Evolutionary conservation across 2,329 filamentous ascomycete genomes (phyloP).

Genomic region (Calonectria pseudoturangicola): DNA sequence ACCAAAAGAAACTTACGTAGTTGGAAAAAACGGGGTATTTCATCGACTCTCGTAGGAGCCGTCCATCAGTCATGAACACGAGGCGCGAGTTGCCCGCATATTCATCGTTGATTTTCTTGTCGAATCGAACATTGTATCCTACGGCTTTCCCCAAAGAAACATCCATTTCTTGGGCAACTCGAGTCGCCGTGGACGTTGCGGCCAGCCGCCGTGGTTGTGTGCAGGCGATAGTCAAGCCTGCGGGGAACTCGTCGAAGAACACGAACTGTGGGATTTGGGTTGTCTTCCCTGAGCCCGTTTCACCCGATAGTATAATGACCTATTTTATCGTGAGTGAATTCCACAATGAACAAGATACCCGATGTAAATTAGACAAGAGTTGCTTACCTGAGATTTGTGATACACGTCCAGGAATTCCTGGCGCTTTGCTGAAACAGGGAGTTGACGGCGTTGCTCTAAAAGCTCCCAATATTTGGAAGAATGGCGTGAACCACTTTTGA

Average conservation of each 20-base stretch:
- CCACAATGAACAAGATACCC: not conserved
- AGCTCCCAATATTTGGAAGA: not conserved
- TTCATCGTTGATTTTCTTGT: not conserved
- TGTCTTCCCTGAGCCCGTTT: not conserved
- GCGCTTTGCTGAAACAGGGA: not conserved
- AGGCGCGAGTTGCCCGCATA: not conserved
- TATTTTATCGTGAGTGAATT: not conserved
- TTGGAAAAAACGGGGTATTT: not conserved
- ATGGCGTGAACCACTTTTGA: not conserved
- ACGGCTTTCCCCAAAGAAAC: not conserved
- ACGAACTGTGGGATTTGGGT: conserved; percentile 7
- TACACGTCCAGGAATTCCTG: conserved; percentile 11
- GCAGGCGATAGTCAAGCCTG: not conserved
- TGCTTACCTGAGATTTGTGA: not conserved
- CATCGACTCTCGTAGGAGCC: not conserved
- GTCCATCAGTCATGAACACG: not conserved
- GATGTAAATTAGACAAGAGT: too few relatives aligned
- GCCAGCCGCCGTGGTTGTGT: not conserved
- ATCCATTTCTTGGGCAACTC: conserved; percentile 3
- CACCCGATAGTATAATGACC: not conserved
- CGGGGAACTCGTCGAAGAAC: not conserved
- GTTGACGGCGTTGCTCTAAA: not conserved
- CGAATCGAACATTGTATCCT: not conserved
- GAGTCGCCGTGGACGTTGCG: not conserved
- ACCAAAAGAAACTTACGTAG: not conserved